Conservation (phyloP, 768 basidiomycete genomes). For the Chiua virens region DNA sequence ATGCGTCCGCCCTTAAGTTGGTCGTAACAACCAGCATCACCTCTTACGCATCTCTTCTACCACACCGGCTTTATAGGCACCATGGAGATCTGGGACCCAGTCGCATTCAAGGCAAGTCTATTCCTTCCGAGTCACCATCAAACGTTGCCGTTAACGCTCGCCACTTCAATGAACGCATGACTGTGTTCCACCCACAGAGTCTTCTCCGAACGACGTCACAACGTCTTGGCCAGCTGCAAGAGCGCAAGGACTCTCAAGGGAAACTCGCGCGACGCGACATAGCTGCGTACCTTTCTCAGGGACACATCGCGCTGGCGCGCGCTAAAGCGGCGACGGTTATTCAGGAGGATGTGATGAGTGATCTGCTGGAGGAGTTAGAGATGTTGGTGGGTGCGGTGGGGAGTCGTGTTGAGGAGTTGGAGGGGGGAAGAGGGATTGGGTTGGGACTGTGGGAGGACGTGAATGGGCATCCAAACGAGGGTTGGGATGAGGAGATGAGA, state of each 20-base stretch:
- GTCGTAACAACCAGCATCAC: slow-evolving; percentile 1
- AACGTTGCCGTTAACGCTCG: background rate
- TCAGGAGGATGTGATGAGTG: slow-evolving; percentile 58
- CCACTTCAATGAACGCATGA: background rate
- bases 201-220: slow-evolving; percentile 65
- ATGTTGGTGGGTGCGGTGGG: slow-evolving; percentile 64
- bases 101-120: slow-evolving; percentile 30
- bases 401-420: slow-evolving; percentile 58
- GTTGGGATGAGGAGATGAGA: background rate
- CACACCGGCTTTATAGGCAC: background rate
- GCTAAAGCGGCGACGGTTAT: slow-evolving; percentile 71
- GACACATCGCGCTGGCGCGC: slow-evolving; percentile 61
- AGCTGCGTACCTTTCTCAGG: slow-evolving; percentile 60
- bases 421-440: slow-evolving; percentile 18
- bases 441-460: background rate
- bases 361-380: slow-evolving; percentile 64
- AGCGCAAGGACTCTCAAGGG: slow-evolving; percentile 64
- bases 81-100: slow-evolving; percentile 33
- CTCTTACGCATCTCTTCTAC: background rate
- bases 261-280: slow-evolving; percentile 67
- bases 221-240: slow-evolving; percentile 66
- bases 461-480: background rate
- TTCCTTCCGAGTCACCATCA: too few species aligned
- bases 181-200: slow-evolving; percentile 38
- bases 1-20: background rate